Evolutionary conservation across 257 asterid species (phyloP), one percentile per base, ranked within the genome.

Genomic region (Primulina huaijiensis): DNA sequence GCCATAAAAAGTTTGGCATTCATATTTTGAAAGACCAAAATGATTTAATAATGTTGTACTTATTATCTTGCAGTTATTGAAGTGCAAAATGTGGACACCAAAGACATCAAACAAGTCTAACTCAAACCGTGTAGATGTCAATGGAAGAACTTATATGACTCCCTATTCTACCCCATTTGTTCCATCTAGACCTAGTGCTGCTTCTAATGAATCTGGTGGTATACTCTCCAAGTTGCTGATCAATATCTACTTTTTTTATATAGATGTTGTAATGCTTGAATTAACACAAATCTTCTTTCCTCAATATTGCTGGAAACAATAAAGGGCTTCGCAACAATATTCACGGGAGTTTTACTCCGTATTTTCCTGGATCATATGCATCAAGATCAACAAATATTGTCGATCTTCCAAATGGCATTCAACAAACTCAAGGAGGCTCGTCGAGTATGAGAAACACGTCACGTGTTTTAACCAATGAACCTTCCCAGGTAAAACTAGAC

Each of bases 101-200:
- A 84, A 95, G 37, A 79, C 89, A 52, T 64, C 88, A 79, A 92
- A 81, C 57, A 92, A 90, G 60, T 89, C 96, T 23, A 23, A 23
- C 25, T 23, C 25, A 23, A 23, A 23, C 25, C 25, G 25, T 23
- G 25, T 23, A 27, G 98, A 92, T 66, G 74, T 76, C 69, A 66
- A 82, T 50, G 95, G 93, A 74, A 81, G 96, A 81, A 77, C 82
- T 60, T 86, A 86, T 61, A 63, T 90, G 8, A 77, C 86, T 64
- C 80, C 95, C 69, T 87, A 80, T 80, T 74, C 95, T 76, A 82
- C 94, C 55, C 96, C 88, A 73, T 80, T 92, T 73, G 98, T 92
- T 72, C 83, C 94, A 62, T 78, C 89, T 1, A n/a, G n/a, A n/a
- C n/a, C n/a, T n/a, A 82, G 85, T 73, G 81, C 96, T 68, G 87